Evolutionary conservation across 208 protist genomes (phyloP).

Genomic region (Trypanosoma platydactyli): DNA sequence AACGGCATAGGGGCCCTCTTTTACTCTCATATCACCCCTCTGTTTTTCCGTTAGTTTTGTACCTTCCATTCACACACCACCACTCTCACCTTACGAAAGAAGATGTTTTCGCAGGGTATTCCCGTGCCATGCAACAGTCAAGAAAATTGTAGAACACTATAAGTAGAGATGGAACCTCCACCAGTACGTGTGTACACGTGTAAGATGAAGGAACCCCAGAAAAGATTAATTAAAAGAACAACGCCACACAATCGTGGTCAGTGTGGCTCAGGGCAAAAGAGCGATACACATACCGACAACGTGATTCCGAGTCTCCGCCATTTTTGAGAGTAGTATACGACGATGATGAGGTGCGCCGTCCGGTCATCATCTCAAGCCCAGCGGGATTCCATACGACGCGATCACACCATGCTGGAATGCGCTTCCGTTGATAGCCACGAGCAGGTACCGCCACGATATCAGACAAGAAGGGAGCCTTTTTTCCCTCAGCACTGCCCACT

Average conservation of each 20-base stretch:
- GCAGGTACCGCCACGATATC: constrained; percentile 9
- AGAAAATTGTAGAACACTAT: no score
- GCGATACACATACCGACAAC: constrained; percentile 48
- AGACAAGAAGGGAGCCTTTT: not conserved
- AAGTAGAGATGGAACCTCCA: no score
- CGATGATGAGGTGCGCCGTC: constrained; percentile 21
- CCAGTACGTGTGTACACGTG: no score
- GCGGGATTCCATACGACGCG: constrained; percentile 79
- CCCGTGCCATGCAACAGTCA: no score
- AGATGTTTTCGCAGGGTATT: no score
- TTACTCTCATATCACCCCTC: no score
- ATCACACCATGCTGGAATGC: constrained; percentile 87
- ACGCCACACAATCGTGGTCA: constrained; percentile 69
- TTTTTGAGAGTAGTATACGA: constrained; percentile 1
- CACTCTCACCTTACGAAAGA: no score
- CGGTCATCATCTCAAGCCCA: constrained; percentile 59
- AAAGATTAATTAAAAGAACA: constrained; percentile 28
- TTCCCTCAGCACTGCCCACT: not conserved
- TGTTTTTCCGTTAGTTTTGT: no score
- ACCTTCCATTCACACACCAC: no score
- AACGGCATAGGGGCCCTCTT: no score
- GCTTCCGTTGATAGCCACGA: constrained; percentile 37
- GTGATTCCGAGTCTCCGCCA: not conserved
- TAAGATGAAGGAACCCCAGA: not conserved
- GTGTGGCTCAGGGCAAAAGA: constrained; percentile 54